phyloP scores from a whole-genome alignment of 2,329 filamentous ascomycete genomes.

The Xylaria sp. region DNA sequence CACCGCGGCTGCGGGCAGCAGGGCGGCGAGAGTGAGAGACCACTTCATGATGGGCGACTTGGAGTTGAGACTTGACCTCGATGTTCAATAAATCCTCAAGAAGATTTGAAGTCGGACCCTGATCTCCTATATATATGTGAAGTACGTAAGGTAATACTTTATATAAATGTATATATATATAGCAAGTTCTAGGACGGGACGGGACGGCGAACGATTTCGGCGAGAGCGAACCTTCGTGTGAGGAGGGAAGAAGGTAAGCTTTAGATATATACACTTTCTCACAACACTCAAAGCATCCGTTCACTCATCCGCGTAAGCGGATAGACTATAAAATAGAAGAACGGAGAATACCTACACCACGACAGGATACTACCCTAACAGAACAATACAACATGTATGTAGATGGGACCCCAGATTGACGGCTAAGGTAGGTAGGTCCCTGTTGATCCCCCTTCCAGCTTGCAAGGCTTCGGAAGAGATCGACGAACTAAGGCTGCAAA shows the following conservation, averaged over 20 bases:
- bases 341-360: background rate
- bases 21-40: constrained; percentile 39
- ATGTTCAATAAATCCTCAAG: background rate
- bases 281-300: background rate
- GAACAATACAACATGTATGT: no score
- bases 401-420: no score
- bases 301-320: background rate
- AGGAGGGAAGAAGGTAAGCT: background rate
- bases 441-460: constrained; percentile 32
- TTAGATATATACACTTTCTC: background rate
- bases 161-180: no score
- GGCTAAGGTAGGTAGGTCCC: background rate
- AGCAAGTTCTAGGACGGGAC: background rate
- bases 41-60: constrained; percentile 41
- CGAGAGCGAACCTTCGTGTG: constrained; percentile 3
- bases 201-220: background rate
- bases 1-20: constrained; percentile 42
- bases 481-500: constrained; percentile 24
- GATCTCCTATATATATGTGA: background rate
- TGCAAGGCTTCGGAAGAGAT: constrained; percentile 22
- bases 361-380: background rate
- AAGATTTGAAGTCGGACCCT: background rate
- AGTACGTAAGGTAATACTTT: background rate
- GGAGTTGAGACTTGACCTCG: background rate
- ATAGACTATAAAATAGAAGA: background rate